Base-by-base conservation (phyloP, 2,329 filamentous ascomycete genomes). In the Amylocarpus encephaloides region DNA sequence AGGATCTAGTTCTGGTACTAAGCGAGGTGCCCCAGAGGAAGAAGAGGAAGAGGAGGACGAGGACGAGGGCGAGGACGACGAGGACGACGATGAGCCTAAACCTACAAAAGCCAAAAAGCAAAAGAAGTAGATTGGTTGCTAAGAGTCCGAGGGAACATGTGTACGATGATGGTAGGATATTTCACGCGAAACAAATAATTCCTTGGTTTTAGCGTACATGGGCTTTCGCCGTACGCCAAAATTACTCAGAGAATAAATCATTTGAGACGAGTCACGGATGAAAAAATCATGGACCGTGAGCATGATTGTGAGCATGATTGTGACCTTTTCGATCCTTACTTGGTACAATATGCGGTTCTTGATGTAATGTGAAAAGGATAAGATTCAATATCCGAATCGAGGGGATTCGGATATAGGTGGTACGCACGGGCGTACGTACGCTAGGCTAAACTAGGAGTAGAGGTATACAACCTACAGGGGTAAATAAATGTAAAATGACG, bases 61-160 rank as follows among this genome's bases (percentile, higher is more conserved):
- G 2, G 47, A 49, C 0, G 39, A 43, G 11, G 38, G 41, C 1
- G 30, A 43, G 9, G 47, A 38, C 4, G 48, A 53, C 2, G 52
- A 59, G n/a, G 58, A 58, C 5, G 49, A 54, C 10, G 56, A 53
- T 33, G 47, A 48, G 6, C 48, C 50, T 12, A 52, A 58, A 39
- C 50, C 53, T 5, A 38, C 39, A 2, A 56, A 56, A 46, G 35
- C 44, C 9, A 57, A 55, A 49, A 60, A 53, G 48, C 43, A 47
- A 44, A 57, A 53, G 52, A 57, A 43, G 41, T 46, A 16, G 48
- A 48, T 32, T 32, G 11, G 36, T 41, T 30, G 16, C 26, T 36
- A 13, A 36, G 12, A 36, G 4, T 5, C 11, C 5, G 34, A 5
- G 5, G 34, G 34, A 36, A 13, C n/a, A 13, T 36, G 34, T 36